Base-by-base conservation (phyloP, 768 basidiomycete genomes). In the Lyophyllum decastes region DNA sequence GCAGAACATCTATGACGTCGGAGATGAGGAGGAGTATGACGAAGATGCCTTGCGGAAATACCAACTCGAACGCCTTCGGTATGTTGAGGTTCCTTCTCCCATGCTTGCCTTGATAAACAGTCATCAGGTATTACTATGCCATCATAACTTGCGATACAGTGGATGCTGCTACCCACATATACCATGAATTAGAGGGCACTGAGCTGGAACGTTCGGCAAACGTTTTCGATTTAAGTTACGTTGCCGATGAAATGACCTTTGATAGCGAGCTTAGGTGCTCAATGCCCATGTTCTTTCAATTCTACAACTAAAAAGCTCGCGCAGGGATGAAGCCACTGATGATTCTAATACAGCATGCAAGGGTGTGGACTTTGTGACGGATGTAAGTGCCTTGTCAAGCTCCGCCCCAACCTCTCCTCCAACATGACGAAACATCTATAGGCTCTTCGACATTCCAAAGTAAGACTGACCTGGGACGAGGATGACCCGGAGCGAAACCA, bases 181-280 rank as follows among this genome's bases (percentile, higher is more conserved):
- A 89, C 67, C 73, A 80, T 30, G 95, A 98, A 69, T 81, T 98
- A 24, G 92, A 98, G 62, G 95, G 94, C 16, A 92, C 96, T 2
- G 97, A 99, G 70, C 83, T 98, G 16, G 97, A 98, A 71, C 87
- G 94, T 27, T 97, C 96, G 1, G 96, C 97, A 2, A 99, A 99
- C 69, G 83, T 98, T 7, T 89, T 99, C 58, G 92, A 99, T 68
- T 74, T 99, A 33, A 97, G 95, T 70, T 98, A 90, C 71, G 94
- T 96, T 11, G 93, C 94, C 0, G 87, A 94, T 27, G 89, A 81
- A 22, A 95, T 95, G 94, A 77, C 77, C 2, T 97, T 98, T 65
- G 90, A 89, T 19, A 83, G 84, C 16, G 86, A 90, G 56, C 83
- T 78, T 64, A 79, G 90, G 94, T 93, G 66, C n/a, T 63, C 47